Evolutionary conservation across 371 early-diverging fungal species (phyloP).

Genomic region (Haplosporangium sp.): DNA sequence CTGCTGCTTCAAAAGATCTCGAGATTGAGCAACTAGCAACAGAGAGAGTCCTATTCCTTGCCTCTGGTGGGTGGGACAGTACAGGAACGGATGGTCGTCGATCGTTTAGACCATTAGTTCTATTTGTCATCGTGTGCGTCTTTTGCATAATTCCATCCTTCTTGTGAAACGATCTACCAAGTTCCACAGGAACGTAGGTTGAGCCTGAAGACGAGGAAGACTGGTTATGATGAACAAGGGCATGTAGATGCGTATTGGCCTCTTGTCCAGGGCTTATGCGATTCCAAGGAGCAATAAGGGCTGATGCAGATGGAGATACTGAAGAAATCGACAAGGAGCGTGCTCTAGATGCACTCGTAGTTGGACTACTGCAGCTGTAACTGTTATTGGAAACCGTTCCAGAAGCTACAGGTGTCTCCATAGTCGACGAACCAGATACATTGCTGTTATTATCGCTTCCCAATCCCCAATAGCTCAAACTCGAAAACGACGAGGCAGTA

Average conservation of each 20-base stretch:
- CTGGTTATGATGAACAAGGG: conserved; percentile 30
- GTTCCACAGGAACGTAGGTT: conserved; percentile 31
- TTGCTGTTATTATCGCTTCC: background rate
- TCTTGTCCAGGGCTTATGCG: conserved; percentile 23
- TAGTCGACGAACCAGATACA: background rate
- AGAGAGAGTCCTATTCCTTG: background rate
- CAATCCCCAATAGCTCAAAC: conserved; percentile 7
- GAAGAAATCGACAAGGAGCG: conserved; percentile 27
- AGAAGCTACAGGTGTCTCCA: background rate
- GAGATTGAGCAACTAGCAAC: background rate
- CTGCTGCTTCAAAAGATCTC: background rate
- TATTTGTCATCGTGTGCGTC: conserved; percentile 7
- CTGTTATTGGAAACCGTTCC: background rate
- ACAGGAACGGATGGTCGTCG: conserved; percentile 13
- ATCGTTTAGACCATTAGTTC: background rate
- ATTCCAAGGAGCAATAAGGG: conserved; percentile 43
- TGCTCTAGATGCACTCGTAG: background rate
- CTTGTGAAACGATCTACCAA: conserved; percentile 35
- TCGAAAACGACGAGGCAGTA: background rate
- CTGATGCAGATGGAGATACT: conserved; percentile 1
- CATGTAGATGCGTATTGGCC: conserved; percentile 32
- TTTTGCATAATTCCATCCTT: conserved; percentile 28
- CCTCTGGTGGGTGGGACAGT: conserved; percentile 16
- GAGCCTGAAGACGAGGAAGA: conserved; percentile 8
- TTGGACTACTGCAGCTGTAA: background rate